phyloP scores from a whole-genome alignment of 768 basidiomycete species.

The Phaffia australis region DNA sequence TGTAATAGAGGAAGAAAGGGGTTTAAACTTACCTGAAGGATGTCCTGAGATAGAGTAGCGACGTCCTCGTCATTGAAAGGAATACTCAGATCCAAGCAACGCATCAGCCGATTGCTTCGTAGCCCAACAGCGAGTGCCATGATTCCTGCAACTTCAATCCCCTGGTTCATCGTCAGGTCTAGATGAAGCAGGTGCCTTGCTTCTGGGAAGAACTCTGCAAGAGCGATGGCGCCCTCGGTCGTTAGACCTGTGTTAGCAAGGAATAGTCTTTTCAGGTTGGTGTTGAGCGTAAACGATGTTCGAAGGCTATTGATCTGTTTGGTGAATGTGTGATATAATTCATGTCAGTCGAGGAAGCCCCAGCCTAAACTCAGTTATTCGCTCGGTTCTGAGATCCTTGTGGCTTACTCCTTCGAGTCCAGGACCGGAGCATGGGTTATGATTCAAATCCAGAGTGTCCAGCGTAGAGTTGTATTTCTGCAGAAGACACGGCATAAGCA shows the following conservation, averaged over 20 bases:
- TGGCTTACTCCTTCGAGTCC: constrained; percentile 71
- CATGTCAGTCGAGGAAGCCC: constrained; percentile 50
- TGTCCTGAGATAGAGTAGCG: constrained; percentile 66
- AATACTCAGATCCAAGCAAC: constrained; percentile 87
- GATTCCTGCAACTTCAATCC: constrained; percentile 76
- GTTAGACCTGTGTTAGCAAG: constrained; percentile 70
- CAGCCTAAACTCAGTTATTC: not conserved
- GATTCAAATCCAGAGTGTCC: constrained; percentile 85
- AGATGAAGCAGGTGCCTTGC: constrained; percentile 76
- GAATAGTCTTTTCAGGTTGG: constrained; percentile 81
- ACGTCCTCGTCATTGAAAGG: constrained; percentile 52
- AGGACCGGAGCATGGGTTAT: constrained; percentile 87
- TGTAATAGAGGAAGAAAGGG: not conserved
- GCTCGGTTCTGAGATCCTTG: not conserved
- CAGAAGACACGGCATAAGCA: not conserved
- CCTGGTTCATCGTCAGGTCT: constrained; percentile 65
- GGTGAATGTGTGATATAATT: not conserved
- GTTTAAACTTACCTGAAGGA: constrained; percentile 48
- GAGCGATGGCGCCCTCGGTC: constrained; percentile 76
- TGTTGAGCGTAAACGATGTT: constrained; percentile 85
- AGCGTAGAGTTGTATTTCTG: constrained; percentile 90
- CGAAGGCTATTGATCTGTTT: constrained; percentile 53
- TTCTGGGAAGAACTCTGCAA: constrained; percentile 94
- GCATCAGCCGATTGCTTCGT: constrained; percentile 66
- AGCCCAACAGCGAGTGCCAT: constrained; percentile 82